These are phyloP conservation scores for Claviceps pusilla DNA, from an alignment of 2,329 filamentous ascomycete species.

Conservation along the genomic window DNA sequence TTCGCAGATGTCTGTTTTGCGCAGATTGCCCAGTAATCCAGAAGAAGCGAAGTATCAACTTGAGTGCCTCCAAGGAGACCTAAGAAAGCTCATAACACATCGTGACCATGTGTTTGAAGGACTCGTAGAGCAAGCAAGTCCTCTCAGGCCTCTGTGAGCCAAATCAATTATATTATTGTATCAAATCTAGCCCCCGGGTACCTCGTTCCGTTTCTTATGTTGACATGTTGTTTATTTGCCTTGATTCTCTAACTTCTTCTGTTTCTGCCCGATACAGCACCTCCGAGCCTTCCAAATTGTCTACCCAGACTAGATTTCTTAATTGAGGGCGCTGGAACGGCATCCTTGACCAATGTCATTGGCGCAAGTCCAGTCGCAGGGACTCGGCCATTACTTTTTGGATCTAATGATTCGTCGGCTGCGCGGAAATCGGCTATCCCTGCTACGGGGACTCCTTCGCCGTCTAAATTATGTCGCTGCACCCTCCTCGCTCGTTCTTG, in stretches of 20 bases:
- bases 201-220: not conserved
- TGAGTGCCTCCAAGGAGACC: constrained; percentile 47
- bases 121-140: constrained; percentile 48
- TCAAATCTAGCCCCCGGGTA: not conserved
- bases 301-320: constrained; percentile 52
- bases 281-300: constrained; percentile 54
- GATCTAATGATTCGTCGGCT: constrained; percentile 25
- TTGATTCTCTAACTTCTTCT: constrained; percentile 28
- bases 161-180: constrained; percentile 1
- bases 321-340: constrained; percentile 24
- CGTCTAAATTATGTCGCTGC: constrained; percentile 42
- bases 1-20: constrained; percentile 47
- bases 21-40: constrained; percentile 56
- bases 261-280: constrained; percentile 51
- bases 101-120: constrained; percentile 65
- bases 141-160: constrained; percentile 24
- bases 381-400: constrained; percentile 26
- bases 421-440: constrained; percentile 27
- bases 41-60: constrained; percentile 56
- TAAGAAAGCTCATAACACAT: constrained; percentile 43
- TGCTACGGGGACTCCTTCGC: constrained; percentile 32
- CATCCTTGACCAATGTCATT: constrained; percentile 35
- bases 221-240: not conserved
- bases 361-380: constrained; percentile 21
- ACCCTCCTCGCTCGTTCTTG: constrained; percentile 71